Conservation (phyloP, 805 yeast genomes). For the Hanseniaspora mollemarum region DNA sequence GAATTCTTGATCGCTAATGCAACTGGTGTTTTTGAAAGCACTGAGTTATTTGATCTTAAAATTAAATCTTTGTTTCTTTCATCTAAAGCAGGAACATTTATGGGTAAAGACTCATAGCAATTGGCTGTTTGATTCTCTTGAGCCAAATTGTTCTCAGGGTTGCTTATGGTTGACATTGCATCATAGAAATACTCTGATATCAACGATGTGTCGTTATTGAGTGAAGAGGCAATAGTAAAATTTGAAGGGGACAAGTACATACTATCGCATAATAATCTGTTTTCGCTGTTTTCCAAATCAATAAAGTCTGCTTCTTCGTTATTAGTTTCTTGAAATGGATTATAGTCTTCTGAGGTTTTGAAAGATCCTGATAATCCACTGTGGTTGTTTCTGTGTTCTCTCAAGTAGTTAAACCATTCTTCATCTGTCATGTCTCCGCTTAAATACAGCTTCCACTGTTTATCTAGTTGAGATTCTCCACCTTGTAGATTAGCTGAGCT, state of each 20-base stretch:
- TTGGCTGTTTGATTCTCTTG: neutral
- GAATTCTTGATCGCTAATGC: neutral
- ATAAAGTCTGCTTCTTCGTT: neutral
- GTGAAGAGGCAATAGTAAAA: constrained; percentile 2
- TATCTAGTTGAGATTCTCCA: neutral
- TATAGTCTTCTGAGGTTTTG: neutral
- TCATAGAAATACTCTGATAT: constrained; percentile 15
- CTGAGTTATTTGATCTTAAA: neutral
- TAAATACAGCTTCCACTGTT: constrained; percentile 5
- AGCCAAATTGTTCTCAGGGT: neutral
- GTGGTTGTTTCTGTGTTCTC: neutral
- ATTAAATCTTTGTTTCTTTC: neutral
- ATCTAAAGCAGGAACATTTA: neutral
- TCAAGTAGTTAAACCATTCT: constrained; percentile 7
- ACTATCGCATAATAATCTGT: neutral
- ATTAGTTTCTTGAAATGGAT: neutral
- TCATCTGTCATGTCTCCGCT: constrained; percentile 6
- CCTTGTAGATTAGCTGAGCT: neutral
- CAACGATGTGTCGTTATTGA: constrained; percentile 7
- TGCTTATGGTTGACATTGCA: constrained; percentile 3
- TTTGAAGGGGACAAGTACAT: neutral
- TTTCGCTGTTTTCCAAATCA: neutral
- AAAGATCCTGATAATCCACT: neutral
- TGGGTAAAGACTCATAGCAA: constrained; percentile 12
- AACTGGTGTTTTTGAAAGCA: neutral